These are phyloP conservation scores for Apiotrichum akiyoshidainum DNA, from an alignment of 1,284 basidiomycete species.

Conservation along the genomic window DNA sequence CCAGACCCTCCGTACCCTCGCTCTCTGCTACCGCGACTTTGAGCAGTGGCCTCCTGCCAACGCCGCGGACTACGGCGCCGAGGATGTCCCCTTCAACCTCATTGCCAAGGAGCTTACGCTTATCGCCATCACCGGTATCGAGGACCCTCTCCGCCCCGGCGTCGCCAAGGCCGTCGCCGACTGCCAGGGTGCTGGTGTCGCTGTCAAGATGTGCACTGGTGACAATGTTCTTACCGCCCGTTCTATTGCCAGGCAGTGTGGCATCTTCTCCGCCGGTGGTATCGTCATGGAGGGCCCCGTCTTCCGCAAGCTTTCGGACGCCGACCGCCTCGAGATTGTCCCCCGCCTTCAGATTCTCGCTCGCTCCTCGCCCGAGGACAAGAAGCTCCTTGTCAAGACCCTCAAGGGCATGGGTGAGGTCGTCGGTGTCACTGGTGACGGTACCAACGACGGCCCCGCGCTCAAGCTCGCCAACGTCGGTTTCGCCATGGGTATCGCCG, in stretches of 20 bases:
- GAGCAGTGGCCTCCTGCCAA: slow-evolving; percentile 73
- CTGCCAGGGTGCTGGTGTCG: slow-evolving; percentile 85
- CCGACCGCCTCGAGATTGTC: slow-evolving; percentile 55
- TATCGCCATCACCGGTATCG: slow-evolving; percentile 86
- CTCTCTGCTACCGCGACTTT: slow-evolving; percentile 88
- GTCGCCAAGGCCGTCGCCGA: slow-evolving; percentile 82
- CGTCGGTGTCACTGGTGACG: slow-evolving; percentile 96
- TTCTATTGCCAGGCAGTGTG: slow-evolving; percentile 92
- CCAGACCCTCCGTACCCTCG: slow-evolving; percentile 89
- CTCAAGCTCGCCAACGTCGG: slow-evolving; percentile 91
- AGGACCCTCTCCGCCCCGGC: slow-evolving; percentile 89
- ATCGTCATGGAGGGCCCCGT: slow-evolving; percentile 64
- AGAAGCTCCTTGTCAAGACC: slow-evolving; percentile 86
- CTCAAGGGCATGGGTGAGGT: slow-evolving; percentile 85
- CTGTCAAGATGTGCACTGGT: slow-evolving; percentile 98
- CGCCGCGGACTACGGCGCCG: slow-evolving; percentile 56
- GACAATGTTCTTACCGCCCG: slow-evolving; percentile 88
- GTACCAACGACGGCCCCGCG: slow-evolving; percentile 96
- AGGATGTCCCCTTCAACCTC: slow-evolving; percentile 65
- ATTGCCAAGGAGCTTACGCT: slow-evolving; percentile 74
- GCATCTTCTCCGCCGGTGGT: slow-evolving; percentile 58
- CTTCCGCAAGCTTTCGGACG: slow-evolving; percentile 56
- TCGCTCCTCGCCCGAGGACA: slow-evolving; percentile 96
- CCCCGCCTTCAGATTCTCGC: slow-evolving; percentile 65
- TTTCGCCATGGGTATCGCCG: slow-evolving; percentile 98